phyloP scores from a whole-genome alignment of 306 rosid species.

The Vigna nakashimae region DNA sequence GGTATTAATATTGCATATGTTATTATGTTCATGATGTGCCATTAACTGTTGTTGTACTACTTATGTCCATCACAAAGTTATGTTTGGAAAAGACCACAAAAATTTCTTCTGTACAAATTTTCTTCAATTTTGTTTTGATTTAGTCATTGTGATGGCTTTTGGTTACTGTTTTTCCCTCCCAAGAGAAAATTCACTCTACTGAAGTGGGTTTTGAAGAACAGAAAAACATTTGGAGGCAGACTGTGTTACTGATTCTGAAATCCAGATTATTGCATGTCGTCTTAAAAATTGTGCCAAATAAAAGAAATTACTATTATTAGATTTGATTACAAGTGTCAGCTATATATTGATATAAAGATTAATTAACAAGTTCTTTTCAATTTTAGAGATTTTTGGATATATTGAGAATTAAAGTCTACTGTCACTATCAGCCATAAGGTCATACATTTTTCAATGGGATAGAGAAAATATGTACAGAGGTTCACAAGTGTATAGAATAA shows the following conservation, averaged over 20 bases:
- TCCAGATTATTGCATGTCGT: not conserved
- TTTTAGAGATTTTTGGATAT: not conserved
- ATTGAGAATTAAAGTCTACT: not conserved
- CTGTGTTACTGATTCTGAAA: not conserved
- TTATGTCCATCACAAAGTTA: too few relatives aligned
- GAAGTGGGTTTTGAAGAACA: not conserved
- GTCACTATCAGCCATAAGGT: not conserved
- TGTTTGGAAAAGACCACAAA: not conserved
- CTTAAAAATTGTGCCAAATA: not conserved
- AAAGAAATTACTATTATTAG: not conserved
- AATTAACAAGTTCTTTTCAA: not conserved
- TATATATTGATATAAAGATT: not conserved
- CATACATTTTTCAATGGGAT: not conserved
- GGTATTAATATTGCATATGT: too few relatives aligned
- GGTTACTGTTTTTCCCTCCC: not conserved
- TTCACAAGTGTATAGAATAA: not conserved
- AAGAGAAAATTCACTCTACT: not conserved
- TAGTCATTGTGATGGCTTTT: not conserved
- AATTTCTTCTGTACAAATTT: not conserved
- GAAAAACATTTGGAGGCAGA: not conserved
- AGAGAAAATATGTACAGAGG: not conserved
- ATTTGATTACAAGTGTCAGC: not conserved
- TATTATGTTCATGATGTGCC: too few relatives aligned
- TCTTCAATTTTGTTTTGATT: slow-evolving; percentile 15
- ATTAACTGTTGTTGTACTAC: too few relatives aligned